Base-by-base conservation (phyloP, 164 flowering plant genomes). In the Vitis riparia region DNA sequence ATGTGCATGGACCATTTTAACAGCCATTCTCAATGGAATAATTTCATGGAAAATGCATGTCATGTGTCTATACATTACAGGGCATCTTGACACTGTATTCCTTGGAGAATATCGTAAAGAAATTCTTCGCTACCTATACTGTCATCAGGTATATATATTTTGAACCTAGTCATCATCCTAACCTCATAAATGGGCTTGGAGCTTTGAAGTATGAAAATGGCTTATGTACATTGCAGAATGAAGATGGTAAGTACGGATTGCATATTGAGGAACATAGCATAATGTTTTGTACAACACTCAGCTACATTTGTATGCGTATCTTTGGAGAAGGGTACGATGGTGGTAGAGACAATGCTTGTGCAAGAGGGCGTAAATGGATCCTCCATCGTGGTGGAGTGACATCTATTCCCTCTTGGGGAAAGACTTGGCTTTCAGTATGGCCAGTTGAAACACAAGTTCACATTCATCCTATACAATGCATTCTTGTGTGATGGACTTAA, bases 231-330 rank as follows among this genome's bases (percentile, higher is more conserved):
- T 19, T 49, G 12, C 73, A 82, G 86, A 85, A 85, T 62, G 88
- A 85, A 76, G 88, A 85, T 75, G 88, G 88, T 65, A 86, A 86
- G 0, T 85, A 83, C 85, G 88, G 88, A 60, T 71, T 85, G 2
- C 86, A 85, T 73, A 71, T 82, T 4, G 80, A 77, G 32, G 81
- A 87, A 1, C 83, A 79, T 55, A 86, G 87, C 78, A 79, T 70
- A 50, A 86, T 84, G 87, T 80, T 86, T 60, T 77, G 86, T 56
- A 82, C 89, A 0, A 68, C 71, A 3, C 79, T 86, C 1, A 84
- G 70, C 69, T 86, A 86, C 74, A 73, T 86, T 3, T 70, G 82
- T 66, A 74, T 76, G 78, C 78, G 80, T 0, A 65, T 80, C 1
- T 76, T 79, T 5, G 82, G 87, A 8, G 78, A 84, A 74, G 83